Evolutionary conservation across 2,329 filamentous ascomycete genomes (phyloP), one percentile per base, ranked within the genome.

Genomic region (Didymella exigua): DNA sequence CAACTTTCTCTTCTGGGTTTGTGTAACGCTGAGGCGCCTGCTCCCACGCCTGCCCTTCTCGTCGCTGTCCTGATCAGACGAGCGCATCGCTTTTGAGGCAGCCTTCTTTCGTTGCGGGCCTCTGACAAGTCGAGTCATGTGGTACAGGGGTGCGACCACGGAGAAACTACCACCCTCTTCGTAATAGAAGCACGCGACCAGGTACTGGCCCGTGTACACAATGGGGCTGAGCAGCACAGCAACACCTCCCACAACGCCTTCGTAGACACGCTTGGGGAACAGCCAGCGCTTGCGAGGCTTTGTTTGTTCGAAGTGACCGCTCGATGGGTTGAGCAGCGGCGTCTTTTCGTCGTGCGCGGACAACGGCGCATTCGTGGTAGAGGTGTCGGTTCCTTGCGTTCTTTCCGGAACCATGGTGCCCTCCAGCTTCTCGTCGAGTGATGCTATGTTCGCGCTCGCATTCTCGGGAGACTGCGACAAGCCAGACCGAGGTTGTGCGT

Each of bases 161-260:
- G 91, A 89, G 73, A 96, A 96, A 45, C 81, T 81, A 45, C 91
- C 91, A 54, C 89, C 79, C 40, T 91, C 87, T 69, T 96, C 88
- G 77, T 90, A 93, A 77, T 90, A 93, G 66, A 98, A 89, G 71
- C 85, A 92, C 61, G 90, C 88, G 56, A 93, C 85, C 51, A 96
- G 77, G 76, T 93, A 97, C 44, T 92, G 84, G 16, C 88, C 90
- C 1, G 93, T 93, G 19, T 89, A 87, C 23, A 89, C 84, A 56
- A 98, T 78, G 13, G 90, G 90, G 44, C 89, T 88, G 50, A 96
- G 77, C 41, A 97, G 81, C 78, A 90, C 90, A 63, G 87, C 86
- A 65, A 96, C 81, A 5, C 90, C 89, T 64, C 89, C 86, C 57
- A 93, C 82, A 53, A 97, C 79, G 55, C 86, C 86, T 54, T 84